A percentile compares a stretch with the other conserved stretches of the same genome.
phyloP scores from a whole-genome alignment of 208 protist genomes.

The Leishmania amazonensis region DNA sequence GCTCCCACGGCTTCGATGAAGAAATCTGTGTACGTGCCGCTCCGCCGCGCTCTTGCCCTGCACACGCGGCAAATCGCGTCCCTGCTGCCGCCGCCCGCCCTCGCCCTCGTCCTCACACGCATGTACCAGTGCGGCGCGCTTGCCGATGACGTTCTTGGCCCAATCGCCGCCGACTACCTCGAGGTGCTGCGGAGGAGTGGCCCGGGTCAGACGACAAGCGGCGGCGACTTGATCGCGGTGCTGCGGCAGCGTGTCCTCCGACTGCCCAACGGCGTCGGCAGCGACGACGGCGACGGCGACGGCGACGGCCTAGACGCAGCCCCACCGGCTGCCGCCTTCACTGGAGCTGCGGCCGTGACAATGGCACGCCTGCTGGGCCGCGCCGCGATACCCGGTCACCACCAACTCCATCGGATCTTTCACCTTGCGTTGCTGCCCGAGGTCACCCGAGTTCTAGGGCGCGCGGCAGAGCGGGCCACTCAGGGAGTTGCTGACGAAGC shows the following conservation, averaged over 20 bases:
- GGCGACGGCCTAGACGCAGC: not conserved
- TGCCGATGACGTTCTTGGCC: slow-evolving; percentile 73
- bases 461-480: slow-evolving; percentile 1
- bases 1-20: not conserved
- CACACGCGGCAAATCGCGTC: slow-evolving; percentile 43
- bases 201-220: not conserved
- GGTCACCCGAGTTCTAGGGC: slow-evolving; percentile 36
- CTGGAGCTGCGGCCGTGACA: slow-evolving; percentile 35
- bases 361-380: slow-evolving; percentile 64
- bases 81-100: slow-evolving; percentile 26
- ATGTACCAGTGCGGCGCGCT: slow-evolving; percentile 71
- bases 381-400: slow-evolving; percentile 49
- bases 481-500: not conserved
- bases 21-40: slow-evolving; percentile 26
- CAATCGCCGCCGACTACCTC: slow-evolving; percentile 42
- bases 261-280: slow-evolving; percentile 1
- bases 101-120: slow-evolving; percentile 45
- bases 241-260: slow-evolving; percentile 23
- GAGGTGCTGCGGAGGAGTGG: slow-evolving; percentile 6
- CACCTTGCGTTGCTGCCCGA: slow-evolving; percentile 71
- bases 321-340: slow-evolving; percentile 13
- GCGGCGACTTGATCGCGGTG: slow-evolving; percentile 13
- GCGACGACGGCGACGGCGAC: not conserved
- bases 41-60: slow-evolving; percentile 56
- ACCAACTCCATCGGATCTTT: slow-evolving; percentile 71